Conservation (phyloP, 2,329 filamentous ascomycete species). For the Fusarium tricinctum region DNA sequence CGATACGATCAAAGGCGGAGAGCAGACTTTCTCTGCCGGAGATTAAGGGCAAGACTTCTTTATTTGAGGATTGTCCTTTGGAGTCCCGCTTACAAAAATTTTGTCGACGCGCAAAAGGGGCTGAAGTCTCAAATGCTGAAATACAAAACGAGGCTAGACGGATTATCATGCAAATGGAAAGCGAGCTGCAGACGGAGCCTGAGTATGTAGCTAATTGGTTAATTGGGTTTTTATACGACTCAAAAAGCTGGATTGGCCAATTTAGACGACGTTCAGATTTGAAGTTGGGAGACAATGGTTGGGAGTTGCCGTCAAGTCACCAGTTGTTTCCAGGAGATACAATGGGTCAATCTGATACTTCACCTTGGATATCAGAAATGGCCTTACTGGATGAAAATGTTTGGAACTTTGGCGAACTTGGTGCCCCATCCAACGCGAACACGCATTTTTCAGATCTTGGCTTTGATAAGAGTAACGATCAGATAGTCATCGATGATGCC, state of each 20-base stretch:
- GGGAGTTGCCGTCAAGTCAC: background rate
- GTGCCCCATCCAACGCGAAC: background rate
- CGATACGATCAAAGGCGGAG: slow-evolving; percentile 30
- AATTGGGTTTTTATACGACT: slow-evolving; percentile 16
- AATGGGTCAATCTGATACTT: background rate
- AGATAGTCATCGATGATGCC: background rate
- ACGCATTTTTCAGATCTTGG: background rate
- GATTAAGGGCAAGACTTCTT: slow-evolving; percentile 36
- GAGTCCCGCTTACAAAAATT: slow-evolving; percentile 32
- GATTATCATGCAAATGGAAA: slow-evolving; percentile 36
- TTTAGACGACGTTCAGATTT: slow-evolving; percentile 27
- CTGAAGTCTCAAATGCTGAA: slow-evolving; percentile 9
- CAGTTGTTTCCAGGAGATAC: background rate
- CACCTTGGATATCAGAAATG: background rate
- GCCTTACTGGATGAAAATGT: background rate
- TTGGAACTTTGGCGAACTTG: background rate
- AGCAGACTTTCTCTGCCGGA: slow-evolving; percentile 22
- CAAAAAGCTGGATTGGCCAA: slow-evolving; percentile 19
- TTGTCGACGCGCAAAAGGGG: background rate
- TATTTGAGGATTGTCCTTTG: slow-evolving; percentile 34
- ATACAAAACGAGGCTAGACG: slow-evolving; percentile 27
- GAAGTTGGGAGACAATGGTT: background rate
- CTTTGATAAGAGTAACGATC: background rate
- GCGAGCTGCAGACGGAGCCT: slow-evolving; percentile 24
- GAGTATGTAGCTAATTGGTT: slow-evolving; percentile 41